Evolutionary conservation across 192 early-diverging fungal species (phyloP).

Genomic region (Gigaspora rosea): DNA sequence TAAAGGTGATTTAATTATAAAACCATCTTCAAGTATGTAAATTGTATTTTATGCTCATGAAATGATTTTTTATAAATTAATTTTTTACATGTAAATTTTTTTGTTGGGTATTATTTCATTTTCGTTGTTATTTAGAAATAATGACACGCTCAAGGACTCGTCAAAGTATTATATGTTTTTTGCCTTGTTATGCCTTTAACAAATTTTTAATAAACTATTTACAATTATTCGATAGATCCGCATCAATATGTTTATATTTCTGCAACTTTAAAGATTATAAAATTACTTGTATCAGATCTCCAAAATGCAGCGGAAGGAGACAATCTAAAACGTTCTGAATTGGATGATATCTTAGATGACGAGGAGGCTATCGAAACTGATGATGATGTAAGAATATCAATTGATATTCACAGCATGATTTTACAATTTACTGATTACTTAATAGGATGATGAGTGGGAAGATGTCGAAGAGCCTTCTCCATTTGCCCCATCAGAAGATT

Average conservation of each 20-base stretch:
- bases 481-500: constrained; percentile 50
- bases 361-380: constrained; percentile 56
- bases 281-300: constrained; percentile 80
- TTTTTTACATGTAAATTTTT: background rate
- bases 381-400: constrained; percentile 53
- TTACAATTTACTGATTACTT: constrained; percentile 21
- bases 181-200: background rate
- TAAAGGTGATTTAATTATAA: constrained; percentile 74
- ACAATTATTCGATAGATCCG: constrained; percentile 51
- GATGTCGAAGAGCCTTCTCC: constrained; percentile 57
- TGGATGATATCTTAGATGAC: constrained; percentile 53
- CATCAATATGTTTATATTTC: constrained; percentile 79
- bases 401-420: constrained; percentile 34
- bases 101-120: background rate
- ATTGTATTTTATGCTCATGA: background rate
- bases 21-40: constrained; percentile 31
- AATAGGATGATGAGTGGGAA: constrained; percentile 64
- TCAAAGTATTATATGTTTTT: constrained; percentile 38
- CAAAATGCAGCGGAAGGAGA: constrained; percentile 65
- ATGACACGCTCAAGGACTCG: constrained; percentile 57
- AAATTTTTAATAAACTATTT: background rate
- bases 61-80: background rate
- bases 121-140: constrained; percentile 42
- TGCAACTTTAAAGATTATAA: constrained; percentile 83
- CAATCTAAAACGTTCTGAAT: constrained; percentile 54